Evolutionary conservation across 805 yeast species (phyloP), one percentile per base, ranked within the genome.

Genomic region (Saccharomycopsis fibuligera): DNA sequence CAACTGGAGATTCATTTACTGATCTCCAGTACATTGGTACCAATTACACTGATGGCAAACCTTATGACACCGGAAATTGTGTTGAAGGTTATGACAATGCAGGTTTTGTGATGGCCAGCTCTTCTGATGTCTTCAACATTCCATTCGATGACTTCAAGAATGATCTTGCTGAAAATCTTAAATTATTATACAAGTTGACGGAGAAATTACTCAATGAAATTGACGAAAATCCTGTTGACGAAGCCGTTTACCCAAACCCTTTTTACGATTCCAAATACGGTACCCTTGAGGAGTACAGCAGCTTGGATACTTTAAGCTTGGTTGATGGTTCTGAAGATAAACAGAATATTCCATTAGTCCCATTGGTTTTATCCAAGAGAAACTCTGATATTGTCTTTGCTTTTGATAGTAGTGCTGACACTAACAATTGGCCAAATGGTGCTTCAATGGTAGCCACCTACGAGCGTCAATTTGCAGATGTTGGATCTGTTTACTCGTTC

Each of bases 31-130:
- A 83, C 60, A 62, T 86, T 41, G 96, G 96, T 8, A 73, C 95
- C 0, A 63, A 72, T 21, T 73, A 83, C 27, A 57, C 68, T 23
- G 70, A 78, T 53, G 96, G 96, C 38, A 80, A 86, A 6, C 58
- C 57, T 5, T 37, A 25, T n/a, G n/a, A 48, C 21, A 57, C 62
- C 19, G 65, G 67, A 10, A 46, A 51, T 66, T 88, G 96, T 65
- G 65, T 76, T 49, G 74, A 67, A 1, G 89, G 90, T 2, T 81
- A 73, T 52, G 96, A 88, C 63, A 86, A 86, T 57, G 81, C 84
- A 4, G 93, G 95, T 3, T 89, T 78, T 60, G 66, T 86, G 29
- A 68, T 86, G 66, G 96, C 95, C 35, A 82, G 96, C 4, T 86
- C 96, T 1, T 83, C 95, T 85, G 44, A 86, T 86, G 69, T 86